Conservation (phyloP, 1,284 basidiomycete genomes). For the Omphalotus olearius region DNA sequence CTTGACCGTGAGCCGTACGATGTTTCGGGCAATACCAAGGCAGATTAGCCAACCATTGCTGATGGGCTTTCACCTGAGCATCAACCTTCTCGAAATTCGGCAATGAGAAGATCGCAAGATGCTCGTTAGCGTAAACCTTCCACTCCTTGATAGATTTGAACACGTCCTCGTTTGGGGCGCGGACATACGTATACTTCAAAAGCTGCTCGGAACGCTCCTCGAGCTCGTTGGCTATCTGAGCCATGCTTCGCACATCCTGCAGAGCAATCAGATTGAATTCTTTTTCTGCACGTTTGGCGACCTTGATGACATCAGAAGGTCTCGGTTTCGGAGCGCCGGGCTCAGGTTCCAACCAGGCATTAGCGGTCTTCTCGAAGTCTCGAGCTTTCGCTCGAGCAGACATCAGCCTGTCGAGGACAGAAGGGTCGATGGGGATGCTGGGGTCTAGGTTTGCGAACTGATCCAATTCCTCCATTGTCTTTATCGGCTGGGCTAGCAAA, state of each 20-base stretch:
- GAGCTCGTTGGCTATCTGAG: constrained; percentile 67
- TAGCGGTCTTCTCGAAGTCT: constrained; percentile 74
- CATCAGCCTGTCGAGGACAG: constrained; percentile 54
- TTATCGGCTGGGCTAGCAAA: constrained; percentile 58
- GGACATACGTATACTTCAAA: constrained; percentile 57
- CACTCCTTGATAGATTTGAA: constrained; percentile 69
- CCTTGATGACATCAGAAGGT: constrained; percentile 60
- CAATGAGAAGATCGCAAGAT: constrained; percentile 66
- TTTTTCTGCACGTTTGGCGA: constrained; percentile 66
- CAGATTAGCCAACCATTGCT: constrained; percentile 65
- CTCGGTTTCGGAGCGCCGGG: constrained; percentile 50
- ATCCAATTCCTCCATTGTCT: constrained; percentile 70
- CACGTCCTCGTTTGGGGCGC: constrained; percentile 51
- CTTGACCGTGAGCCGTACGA: constrained; percentile 52
- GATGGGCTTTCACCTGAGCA: constrained; percentile 58
- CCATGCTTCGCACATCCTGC: constrained; percentile 59
- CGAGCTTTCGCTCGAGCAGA: constrained; percentile 59
- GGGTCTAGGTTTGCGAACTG: constrained; percentile 57
- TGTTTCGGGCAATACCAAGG: constrained; percentile 76
- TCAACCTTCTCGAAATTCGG: constrained; percentile 70
- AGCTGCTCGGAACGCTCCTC: constrained; percentile 71
- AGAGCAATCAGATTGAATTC: constrained; percentile 68
- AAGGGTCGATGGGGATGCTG: constrained; percentile 59
- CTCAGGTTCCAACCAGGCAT: constrained; percentile 59
- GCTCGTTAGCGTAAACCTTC: constrained; percentile 64